Conservation (phyloP, 2,329 filamentous ascomycete species). For the Fusarium neocosmosporiellum region DNA sequence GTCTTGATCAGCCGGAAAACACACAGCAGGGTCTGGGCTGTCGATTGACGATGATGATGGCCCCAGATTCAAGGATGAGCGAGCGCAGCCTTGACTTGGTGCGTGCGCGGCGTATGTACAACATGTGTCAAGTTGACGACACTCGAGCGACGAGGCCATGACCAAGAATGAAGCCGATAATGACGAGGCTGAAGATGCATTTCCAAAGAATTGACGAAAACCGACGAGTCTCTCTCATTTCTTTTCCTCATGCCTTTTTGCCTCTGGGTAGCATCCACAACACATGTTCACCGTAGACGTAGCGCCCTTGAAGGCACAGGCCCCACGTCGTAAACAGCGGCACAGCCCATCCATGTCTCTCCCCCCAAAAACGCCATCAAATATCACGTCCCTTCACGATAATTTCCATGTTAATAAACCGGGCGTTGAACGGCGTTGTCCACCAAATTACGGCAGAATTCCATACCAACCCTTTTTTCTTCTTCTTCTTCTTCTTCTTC, state of each 20-base stretch:
- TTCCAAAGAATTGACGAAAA: not conserved
- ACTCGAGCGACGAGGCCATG: not conserved
- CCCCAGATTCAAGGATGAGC: constrained; percentile 12
- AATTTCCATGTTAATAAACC: constrained; percentile 8
- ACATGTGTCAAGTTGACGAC: not conserved
- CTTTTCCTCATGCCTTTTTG: not conserved
- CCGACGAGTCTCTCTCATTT: not conserved
- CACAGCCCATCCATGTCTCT: not conserved
- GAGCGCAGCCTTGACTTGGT: not conserved
- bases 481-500: no score
- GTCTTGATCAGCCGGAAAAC: constrained; percentile 5
- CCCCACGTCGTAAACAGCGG: not conserved
- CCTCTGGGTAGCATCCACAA: not conserved
- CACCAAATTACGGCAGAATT: not conserved
- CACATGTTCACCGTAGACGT: not conserved
- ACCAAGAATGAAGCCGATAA: not conserved
- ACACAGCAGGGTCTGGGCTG: not conserved
- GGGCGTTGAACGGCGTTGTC: constrained; percentile 3
- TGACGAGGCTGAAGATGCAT: not conserved
- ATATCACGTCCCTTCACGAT: not conserved
- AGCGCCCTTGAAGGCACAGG: not conserved
- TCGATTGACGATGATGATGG: constrained; percentile 33
- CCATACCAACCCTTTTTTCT: not conserved
- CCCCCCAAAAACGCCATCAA: constrained; percentile 2
- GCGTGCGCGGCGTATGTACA: not conserved